Conservation (phyloP, 2,329 filamentous ascomycete species). For the Gremmenia infestans region DNA sequence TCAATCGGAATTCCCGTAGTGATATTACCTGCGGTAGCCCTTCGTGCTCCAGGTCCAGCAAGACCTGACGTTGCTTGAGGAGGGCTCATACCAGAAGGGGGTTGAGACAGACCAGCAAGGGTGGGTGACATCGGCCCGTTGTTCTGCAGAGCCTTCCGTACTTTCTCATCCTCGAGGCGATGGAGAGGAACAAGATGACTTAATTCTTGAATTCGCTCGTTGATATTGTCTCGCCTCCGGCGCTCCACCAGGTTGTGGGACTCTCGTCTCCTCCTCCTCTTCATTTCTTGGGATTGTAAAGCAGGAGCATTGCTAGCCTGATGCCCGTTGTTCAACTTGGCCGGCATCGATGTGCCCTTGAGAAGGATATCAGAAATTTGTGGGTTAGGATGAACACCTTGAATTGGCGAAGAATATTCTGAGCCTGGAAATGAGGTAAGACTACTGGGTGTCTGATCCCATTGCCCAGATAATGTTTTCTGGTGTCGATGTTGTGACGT, state of each 20-base stretch:
- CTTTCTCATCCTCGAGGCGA: conserved; percentile 92
- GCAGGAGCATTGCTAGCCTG: conserved; percentile 23
- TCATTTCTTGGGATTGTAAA: conserved; percentile 82
- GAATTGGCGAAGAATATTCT: conserved; percentile 78
- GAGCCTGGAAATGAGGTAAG: conserved; percentile 84
- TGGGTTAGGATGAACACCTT: conserved; percentile 57
- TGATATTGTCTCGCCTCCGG: conserved; percentile 93
- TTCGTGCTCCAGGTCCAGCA: conserved; percentile 76
- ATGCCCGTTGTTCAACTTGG: conserved; percentile 61
- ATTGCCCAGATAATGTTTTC: conserved; percentile 82
- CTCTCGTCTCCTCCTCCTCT: conserved; percentile 83
- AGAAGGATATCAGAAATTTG: conserved; percentile 89
- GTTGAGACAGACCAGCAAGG: conserved; percentile 57
- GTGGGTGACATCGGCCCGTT: conserved; percentile 85
- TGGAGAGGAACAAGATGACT: conserved; percentile 90
- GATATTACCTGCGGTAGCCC: conserved; percentile 75
- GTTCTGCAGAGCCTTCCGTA: conserved; percentile 89
- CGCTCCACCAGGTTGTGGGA: conserved; percentile 97
- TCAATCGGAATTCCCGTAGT: conserved; percentile 89
- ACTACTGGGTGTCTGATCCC: conserved; percentile 82
- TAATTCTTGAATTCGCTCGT: conserved; percentile 94
- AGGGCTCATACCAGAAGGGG: conserved; percentile 50
- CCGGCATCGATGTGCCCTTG: conserved; percentile 83
- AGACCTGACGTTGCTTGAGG: conserved; percentile 84
- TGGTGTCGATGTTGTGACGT: conserved; percentile 63